A percentile compares a stretch with the other conserved stretches of the same genome.
phyloP scores from a whole-genome alignment of 768 basidiomycete species.

The Hypsizygus marmoreus region DNA sequence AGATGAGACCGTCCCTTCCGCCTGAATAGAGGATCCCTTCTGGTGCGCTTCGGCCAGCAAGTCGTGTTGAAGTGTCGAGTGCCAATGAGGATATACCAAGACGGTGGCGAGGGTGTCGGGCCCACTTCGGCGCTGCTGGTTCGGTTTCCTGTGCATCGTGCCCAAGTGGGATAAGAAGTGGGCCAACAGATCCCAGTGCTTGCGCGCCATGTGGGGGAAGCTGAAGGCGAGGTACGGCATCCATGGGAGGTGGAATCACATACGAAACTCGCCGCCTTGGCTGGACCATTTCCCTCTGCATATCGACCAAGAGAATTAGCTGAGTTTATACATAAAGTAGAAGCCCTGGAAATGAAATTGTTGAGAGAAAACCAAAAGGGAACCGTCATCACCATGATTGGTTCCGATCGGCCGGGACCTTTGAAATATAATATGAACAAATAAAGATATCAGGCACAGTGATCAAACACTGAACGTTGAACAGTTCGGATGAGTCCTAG shows the following conservation, averaged over 20 bases:
- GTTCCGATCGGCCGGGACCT: too few species aligned
- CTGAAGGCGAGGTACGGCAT: constrained; percentile 62
- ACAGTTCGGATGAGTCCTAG: too few species aligned
- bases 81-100: constrained; percentile 88
- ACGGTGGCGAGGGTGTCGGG: constrained; percentile 75
- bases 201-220: constrained; percentile 68
- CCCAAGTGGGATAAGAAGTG: constrained; percentile 56
- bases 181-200: constrained; percentile 68
- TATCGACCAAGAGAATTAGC: not conserved
- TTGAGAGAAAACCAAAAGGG: too few species aligned
- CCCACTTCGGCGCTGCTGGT: constrained; percentile 24
- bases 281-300: constrained; percentile 37
- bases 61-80: constrained; percentile 78
- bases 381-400: too few species aligned
- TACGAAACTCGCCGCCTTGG: constrained; percentile 80
- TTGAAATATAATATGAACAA: too few species aligned
- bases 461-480: too few species aligned
- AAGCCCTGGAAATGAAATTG: not conserved
- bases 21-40: constrained; percentile 91
- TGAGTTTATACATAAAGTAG: constrained; percentile 2
- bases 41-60: constrained; percentile 65
- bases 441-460: too few species aligned
- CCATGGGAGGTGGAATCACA: constrained; percentile 74
- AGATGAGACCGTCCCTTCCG: constrained; percentile 85
- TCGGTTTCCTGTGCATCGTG: constrained; percentile 22